Evolutionary conservation across 108 stramenopile genomes (phyloP), one percentile per base, ranked within the genome.

Genomic region (Schizochytrium sp.): DNA sequence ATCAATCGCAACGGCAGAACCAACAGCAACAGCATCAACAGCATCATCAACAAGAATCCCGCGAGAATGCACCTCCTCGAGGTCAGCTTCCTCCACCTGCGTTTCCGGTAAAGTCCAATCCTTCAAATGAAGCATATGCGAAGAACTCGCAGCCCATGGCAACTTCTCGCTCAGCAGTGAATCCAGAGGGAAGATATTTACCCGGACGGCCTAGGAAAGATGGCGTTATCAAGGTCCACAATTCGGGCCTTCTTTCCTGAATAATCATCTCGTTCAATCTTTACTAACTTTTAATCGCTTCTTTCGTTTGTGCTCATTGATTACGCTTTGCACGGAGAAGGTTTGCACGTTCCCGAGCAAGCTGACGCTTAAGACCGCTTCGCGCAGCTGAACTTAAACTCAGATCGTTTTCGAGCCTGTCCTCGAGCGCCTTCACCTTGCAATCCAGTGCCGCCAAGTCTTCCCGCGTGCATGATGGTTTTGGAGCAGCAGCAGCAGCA

Each of bases 381-480:
- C 76, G 76, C 51, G 45, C 48, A 34, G 76, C 76, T 6, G 48
- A n/a, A 23, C 76, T 83, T 4, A 83, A 25, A 23, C 48, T 53
- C n/a, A 83, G n/a, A 53, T 83, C 76, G 76, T 83, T 83, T 23
- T 83, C 76, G 25, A 83, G 45, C 23, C 51, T 83, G n/a, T 47
- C 45, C 76, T 83, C 76, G 43, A 83, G 51, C 28, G 44, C 76
- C 25, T 23, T 53, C 23, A 83, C 28, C 51, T 83, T 83, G 25
- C 0, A 14, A 19, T 83, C 51, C 18, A 83, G 76, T 16, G 45
- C 51, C 25, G 51, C 51, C 45, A 28, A 6, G 48, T 83, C 76
- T 29, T 29, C 28, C 19, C 21, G n/a, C 58, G 58, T 19, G n/a
- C 21, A 19, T 59, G 19, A 2, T 1, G 58, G 21, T n/a, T 19